Conservation (phyloP, 768 basidiomycete species). For the Zangia roseola region DNA sequence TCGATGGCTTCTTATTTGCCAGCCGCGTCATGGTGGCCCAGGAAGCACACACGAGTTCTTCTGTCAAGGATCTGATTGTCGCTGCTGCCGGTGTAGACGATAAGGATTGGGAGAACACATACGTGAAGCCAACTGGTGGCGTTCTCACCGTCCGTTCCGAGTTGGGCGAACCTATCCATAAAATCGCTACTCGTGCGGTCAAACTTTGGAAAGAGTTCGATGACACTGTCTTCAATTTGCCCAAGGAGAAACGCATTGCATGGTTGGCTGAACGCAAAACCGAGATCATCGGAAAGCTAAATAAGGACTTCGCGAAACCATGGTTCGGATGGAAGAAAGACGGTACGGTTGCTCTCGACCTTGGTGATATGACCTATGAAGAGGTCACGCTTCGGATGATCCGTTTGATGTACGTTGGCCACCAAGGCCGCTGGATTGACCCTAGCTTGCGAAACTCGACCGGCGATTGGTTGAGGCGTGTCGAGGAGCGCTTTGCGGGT, state of each 20-base stretch:
- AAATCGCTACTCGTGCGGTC: slow-evolving; percentile 95
- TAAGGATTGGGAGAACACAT: slow-evolving; percentile 91
- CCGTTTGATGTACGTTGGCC: slow-evolving; percentile 89
- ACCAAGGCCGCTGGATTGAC: slow-evolving; percentile 94
- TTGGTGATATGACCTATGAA: slow-evolving; percentile 98
- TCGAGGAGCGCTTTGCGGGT: slow-evolving; percentile 93
- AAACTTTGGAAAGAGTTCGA: slow-evolving; percentile 99
- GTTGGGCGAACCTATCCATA: slow-evolving; percentile 98
- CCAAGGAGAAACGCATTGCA: slow-evolving; percentile 89
- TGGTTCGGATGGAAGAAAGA: slow-evolving; percentile 99
- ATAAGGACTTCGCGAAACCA: slow-evolving; percentile 93
- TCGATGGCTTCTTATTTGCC: slow-evolving; percentile 95
- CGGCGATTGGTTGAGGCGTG: slow-evolving; percentile 94
- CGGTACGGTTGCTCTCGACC: slow-evolving; percentile 75
- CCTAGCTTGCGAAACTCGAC: slow-evolving; percentile 86
- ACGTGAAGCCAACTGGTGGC: slow-evolving; percentile 90
- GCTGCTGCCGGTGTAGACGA: slow-evolving; percentile 92
- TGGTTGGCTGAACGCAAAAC: slow-evolving; percentile 88
- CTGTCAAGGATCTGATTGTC: slow-evolving; percentile 96
- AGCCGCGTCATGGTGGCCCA: slow-evolving; percentile 98
- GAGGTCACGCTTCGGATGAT: slow-evolving; percentile 92
- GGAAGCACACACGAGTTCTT: slow-evolving; percentile 92
- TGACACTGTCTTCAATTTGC: slow-evolving; percentile 89
- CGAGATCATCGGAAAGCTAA: slow-evolving; percentile 88
- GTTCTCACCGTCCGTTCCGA: slow-evolving; percentile 97